Evolutionary conservation across 768 basidiomycete species (phyloP), one percentile per base, ranked within the genome.

Genomic region (Termitomyces sp.): DNA sequence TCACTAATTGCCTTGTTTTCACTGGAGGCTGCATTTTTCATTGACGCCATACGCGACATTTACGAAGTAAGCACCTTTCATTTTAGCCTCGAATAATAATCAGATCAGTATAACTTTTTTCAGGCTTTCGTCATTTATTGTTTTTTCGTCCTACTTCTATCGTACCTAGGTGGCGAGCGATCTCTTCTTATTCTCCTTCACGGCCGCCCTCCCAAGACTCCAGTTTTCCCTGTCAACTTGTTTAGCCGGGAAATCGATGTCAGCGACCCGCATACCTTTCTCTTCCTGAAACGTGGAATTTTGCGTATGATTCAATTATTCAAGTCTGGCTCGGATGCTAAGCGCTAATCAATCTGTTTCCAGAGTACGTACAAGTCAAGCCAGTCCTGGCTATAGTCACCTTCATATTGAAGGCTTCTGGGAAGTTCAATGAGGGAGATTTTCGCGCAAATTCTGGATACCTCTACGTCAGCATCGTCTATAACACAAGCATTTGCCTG

Each of bases 281-380:
- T 99, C 1, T 95, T 89, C 60, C 76, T 99, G 22, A 98, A 98
- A 68, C 83, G 97, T 20, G 97, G 97, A 15, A 94, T 99, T 38
- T 72, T 99, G 35, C 96, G 96, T 98, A 56, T 35, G 72, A 71
- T 31, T 36, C 16, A 1, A 35, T 13, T 22, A 6, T 15, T 31
- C n/a, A 31, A 27, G 13, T 9, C 25, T 44, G 45, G 31, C 38
- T 50, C 63, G 97, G 94, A 97, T n/a, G 16, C 35, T 56, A 16
- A 56, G 22, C 7, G 16, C 35, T 56, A 16, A 56, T 29, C 7
- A 2, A 4, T n/a, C 25, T 43, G 44, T 23, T 38, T 52, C 3
- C 63, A 98, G 96, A 98, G 78, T 98, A 99, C 68, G 96, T 98
- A 1, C 94, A 98, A 69, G 77, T 98, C 54, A 99, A 99, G 65